These are phyloP conservation scores for Nakaseomyces uthaithaninus DNA, from an alignment of 1,139 yeast species.

Conservation along the genomic window DNA sequence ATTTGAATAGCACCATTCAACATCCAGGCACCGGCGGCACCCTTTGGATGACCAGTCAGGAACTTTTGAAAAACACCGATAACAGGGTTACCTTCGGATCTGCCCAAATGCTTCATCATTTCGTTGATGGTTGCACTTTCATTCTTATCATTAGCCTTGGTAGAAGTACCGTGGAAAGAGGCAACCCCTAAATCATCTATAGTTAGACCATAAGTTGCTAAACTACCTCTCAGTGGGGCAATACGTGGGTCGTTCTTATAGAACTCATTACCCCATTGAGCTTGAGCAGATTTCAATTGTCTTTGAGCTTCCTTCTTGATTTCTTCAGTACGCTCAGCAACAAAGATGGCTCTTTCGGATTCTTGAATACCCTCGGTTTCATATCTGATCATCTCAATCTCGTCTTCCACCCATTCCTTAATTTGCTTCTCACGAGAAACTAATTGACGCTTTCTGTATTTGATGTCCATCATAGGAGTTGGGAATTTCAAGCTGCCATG, in stretches of 20 bases:
- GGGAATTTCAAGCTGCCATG: constrained; percentile 77
- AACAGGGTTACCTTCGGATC: constrained; percentile 96
- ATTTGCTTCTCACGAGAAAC: constrained; percentile 70
- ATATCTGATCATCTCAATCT: constrained; percentile 61
- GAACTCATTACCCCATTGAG: constrained; percentile 94
- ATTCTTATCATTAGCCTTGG: constrained; percentile 96
- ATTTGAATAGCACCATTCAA: constrained; percentile 96
- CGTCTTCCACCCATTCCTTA: constrained; percentile 77
- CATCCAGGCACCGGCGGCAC: constrained; percentile 99
- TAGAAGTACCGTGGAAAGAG: constrained; percentile 99
- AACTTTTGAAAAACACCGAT: constrained; percentile 97
- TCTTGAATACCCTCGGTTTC: constrained; percentile 55
- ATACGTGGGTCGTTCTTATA: constrained; percentile 85
- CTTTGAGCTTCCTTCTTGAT: constrained; percentile 75
- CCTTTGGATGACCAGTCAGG: constrained; percentile 99
- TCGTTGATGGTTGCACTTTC: constrained; percentile 84
- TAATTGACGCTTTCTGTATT: constrained; percentile 91
- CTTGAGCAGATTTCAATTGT: constrained; percentile 83
- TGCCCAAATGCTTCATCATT: constrained; percentile 92
- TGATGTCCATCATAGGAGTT: constrained; percentile 75
- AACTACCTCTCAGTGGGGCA: constrained; percentile 94
- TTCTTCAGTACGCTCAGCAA: constrained; percentile 80
- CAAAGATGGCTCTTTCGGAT: constrained; percentile 43
- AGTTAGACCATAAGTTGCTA: constrained; percentile 86
- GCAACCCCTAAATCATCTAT: constrained; percentile 94